Base-by-base conservation (phyloP, 1,284 basidiomycete species). In the Moesziomyces globuligerus region DNA sequence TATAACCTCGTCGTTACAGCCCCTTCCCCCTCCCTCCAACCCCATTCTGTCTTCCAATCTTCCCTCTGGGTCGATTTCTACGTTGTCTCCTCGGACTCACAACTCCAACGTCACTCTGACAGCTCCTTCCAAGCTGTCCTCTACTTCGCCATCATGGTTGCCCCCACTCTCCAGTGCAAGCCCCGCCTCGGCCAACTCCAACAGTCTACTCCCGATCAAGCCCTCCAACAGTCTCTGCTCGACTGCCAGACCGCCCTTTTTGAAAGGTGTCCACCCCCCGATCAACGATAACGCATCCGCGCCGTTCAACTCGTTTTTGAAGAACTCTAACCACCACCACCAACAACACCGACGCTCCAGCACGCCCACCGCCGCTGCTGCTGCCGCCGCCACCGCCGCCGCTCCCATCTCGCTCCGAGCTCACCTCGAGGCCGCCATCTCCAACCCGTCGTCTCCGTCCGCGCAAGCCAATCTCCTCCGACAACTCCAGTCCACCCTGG, bases 21-120 rank as follows among this genome's bases (percentile, higher is more conserved):
- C 69, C 42, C 44, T 64, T 34, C 42, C 64, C 61, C 60, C 24
- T 40, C 17, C 52, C 41, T 48, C 52, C 48, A 52, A 51, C 36
- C 48, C 39, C 65, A 68, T 32, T 49, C 36, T 56, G 56, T 51
- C 34, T 29, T 20, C 53, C 7, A 62, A 68, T 72, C 69, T 60
- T 43, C 66, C 69, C 43, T 39, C 49, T 61, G 68, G 68, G 68
- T 71, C 61, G 68, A 71, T 71, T 71, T 58, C 68, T 60, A 58
- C 68, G 61, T 71, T 71, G 68, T 66, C 61, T 71, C 54, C 61
- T 61, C 41, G 42, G 53, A 66, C 61, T 50, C 61, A 71, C 57
- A 36, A 18, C 25, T 48, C 38, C 32, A 48, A 45, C 51, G 32
- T 61, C 53, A 52, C 48, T 42, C 43, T 49, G 68, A 71, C 68